Evolutionary conservation across 805 yeast genomes (phyloP).

Genomic region (Metschnikowia henanensis): DNA sequence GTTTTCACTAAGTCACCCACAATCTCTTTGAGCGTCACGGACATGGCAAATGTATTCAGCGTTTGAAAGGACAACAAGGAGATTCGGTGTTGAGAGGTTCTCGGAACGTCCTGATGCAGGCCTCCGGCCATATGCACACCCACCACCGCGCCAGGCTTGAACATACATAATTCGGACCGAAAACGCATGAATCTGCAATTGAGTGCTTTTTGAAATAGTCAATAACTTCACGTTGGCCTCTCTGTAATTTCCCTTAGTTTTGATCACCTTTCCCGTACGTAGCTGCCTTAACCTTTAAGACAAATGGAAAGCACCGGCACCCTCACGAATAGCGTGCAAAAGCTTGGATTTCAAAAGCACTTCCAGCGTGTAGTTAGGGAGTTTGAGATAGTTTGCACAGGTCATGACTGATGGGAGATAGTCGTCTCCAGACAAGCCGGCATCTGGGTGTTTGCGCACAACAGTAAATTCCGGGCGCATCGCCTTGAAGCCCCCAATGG

Average conservation of each 20-base stretch:
- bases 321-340: constrained; percentile 76
- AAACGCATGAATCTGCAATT: neutral
- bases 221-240: too few species aligned
- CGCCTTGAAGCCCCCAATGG: constrained; percentile 89
- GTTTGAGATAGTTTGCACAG: constrained; percentile 89
- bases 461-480: constrained; percentile 83
- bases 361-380: constrained; percentile 75
- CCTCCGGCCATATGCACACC: neutral
- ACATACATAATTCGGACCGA: too few species aligned
- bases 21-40: constrained; percentile 26
- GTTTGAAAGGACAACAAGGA: neutral
- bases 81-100: neutral
- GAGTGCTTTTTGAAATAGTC: too few species aligned
- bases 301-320: constrained; percentile 82
- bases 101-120: neutral
- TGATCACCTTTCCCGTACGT: neutral
- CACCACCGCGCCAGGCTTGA: neutral
- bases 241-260: too few species aligned
- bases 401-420: constrained; percentile 98
- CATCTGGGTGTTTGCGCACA: constrained; percentile 81
- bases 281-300: constrained; percentile 42
- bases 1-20: constrained; percentile 31
- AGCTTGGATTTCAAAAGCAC: constrained; percentile 60
- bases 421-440: constrained; percentile 65
- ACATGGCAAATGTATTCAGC: constrained; percentile 11